Percentiles rank a stretch among this genome's conserved stretches.
phyloP scores from a whole-genome alignment of 129 eudicot genomes.

The Apium graveolens region DNA sequence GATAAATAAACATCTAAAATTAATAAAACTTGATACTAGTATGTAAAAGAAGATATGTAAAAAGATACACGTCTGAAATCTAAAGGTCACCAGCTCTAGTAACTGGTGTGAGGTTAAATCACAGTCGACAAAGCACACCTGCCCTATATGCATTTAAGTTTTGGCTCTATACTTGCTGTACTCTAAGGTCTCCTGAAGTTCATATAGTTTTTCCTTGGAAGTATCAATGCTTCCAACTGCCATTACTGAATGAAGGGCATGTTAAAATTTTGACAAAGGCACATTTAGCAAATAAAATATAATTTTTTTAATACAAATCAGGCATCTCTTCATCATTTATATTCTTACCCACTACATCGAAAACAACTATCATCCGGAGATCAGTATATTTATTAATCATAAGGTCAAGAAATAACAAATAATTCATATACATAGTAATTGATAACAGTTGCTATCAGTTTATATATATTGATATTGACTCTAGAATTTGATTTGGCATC shows the following conservation, averaged over 20 bases:
- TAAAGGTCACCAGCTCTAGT: too few species aligned
- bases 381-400: background rate
- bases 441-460: background rate
- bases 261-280: background rate
- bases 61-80: too few species aligned
- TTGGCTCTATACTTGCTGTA: conserved; percentile 67
- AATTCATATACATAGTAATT: background rate
- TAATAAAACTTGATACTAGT: too few species aligned
- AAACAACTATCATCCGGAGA: background rate
- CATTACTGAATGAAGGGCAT: conserved; percentile 55
- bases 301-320: too few species aligned
- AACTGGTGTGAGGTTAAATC: conserved; percentile 32
- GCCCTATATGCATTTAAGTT: conserved; percentile 41
- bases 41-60: too few species aligned
- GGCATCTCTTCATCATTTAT: too few species aligned
- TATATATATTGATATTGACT: background rate
- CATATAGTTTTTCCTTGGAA: conserved; percentile 77
- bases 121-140: conserved; percentile 28
- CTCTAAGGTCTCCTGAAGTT: conserved; percentile 81
- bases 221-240: conserved; percentile 88
- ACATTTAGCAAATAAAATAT: background rate
- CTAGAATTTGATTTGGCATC: background rate
- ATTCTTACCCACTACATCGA: background rate
- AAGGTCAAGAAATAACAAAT: background rate
- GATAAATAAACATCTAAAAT: too few species aligned